Evolutionary conservation across 805 yeast genomes (phyloP).

Genomic region (Candida nemodendra): DNA sequence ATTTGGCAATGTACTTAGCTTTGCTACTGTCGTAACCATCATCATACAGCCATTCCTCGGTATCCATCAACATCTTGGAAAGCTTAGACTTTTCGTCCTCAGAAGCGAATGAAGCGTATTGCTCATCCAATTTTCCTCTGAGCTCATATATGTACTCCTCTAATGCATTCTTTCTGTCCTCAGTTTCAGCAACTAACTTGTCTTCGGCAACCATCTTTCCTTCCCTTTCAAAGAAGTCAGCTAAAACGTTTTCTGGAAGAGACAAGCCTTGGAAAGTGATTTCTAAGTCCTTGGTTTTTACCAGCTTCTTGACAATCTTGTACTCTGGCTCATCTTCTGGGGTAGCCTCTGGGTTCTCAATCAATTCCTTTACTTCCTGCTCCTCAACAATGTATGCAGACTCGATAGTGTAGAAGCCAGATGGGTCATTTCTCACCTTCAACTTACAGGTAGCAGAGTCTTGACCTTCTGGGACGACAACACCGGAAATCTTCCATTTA

Average conservation of each 20-base stretch:
- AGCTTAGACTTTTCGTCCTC: conserved; percentile 86
- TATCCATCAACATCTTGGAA: conserved; percentile 66
- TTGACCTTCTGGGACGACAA: conserved; percentile 74
- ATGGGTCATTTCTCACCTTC: conserved; percentile 95
- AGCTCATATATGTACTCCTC: conserved; percentile 98
- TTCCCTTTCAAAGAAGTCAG: conserved; percentile 76
- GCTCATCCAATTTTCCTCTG: conserved; percentile 94
- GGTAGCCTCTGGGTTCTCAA: conserved; percentile 56
- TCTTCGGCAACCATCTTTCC: conserved; percentile 82
- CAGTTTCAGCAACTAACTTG: conserved; percentile 96
- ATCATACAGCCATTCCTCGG: conserved; percentile 98
- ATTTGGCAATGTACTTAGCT: conserved; percentile 96
- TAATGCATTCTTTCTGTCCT: conserved; percentile 95
- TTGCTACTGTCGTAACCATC: conserved; percentile 96
- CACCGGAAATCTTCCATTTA: conserved; percentile 85
- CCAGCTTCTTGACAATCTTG: conserved; percentile 87
- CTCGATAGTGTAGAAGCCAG: conserved; percentile 92
- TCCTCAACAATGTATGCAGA: conserved; percentile 94
- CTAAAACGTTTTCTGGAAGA: conserved; percentile 53
- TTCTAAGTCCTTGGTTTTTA: conserved; percentile 79
- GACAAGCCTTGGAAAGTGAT: conserved; percentile 63
- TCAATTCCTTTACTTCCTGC: conserved; percentile 81
- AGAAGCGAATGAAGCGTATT: conserved; percentile 82
- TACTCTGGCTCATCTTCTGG: conserved; percentile 80
- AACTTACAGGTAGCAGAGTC: conserved; percentile 79